These are phyloP conservation scores for Microbotryum saponariae DNA, from an alignment of 1,284 basidiomycete genomes.

Conservation along the genomic window DNA sequence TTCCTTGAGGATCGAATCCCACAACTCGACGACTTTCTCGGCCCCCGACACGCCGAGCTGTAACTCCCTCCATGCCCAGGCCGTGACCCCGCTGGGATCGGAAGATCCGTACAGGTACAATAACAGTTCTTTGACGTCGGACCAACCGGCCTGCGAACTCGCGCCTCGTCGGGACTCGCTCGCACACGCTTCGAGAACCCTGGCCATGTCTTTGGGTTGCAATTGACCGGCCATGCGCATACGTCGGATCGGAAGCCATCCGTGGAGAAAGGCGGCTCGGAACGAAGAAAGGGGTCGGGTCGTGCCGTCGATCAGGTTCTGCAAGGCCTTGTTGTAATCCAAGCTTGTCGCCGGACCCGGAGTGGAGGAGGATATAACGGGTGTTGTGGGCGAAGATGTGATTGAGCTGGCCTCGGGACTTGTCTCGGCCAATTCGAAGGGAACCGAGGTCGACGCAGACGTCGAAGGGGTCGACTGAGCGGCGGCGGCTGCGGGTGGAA, in stretches of 20 bases:
- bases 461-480: too few relatives aligned
- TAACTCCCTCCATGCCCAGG: conserved; percentile 20
- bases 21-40: conserved; percentile 19
- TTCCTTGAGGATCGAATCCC: conserved; percentile 7
- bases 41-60: conserved; percentile 4
- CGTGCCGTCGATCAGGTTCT: conserved; percentile 1
- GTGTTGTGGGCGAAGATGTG: too few relatives aligned
- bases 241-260: conserved; percentile 19
- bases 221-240: conserved; percentile 9
- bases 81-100: not conserved
- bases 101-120: conserved; percentile 16
- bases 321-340: conserved; percentile 1
- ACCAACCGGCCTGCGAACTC: not conserved
- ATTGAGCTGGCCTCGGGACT: too few relatives aligned
- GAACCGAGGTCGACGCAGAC: too few relatives aligned
- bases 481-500: too few relatives aligned
- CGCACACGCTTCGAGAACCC: conserved; percentile 1
- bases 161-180: not conserved
- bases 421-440: too few relatives aligned
- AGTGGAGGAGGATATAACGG: not conserved
- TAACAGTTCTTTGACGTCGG: conserved; percentile 10
- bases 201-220: conserved; percentile 5
- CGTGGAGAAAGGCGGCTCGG: conserved; percentile 10
- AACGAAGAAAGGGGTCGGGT: not conserved
- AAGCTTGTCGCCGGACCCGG: not conserved